Percentiles rank a stretch among this genome's conserved stretches.
Evolutionary conservation across 345 rosid genomes (phyloP).

Genomic region (Lepidium aucheri): DNA sequence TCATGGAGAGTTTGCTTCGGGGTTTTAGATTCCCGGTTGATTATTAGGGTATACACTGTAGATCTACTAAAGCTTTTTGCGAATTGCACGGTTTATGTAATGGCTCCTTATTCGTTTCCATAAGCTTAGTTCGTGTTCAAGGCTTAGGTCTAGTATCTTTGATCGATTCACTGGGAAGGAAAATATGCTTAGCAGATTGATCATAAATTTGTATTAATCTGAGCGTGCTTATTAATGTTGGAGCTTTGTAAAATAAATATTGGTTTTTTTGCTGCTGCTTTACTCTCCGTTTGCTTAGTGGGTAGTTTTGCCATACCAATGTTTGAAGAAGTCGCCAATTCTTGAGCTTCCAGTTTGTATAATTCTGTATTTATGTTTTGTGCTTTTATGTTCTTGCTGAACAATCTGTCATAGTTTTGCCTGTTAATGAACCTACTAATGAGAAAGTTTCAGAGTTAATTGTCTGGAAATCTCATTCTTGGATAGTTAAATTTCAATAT

Average conservation of each 20-base stretch:
- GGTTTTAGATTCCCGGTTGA: background rate
- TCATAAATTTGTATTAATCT: background rate
- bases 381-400: background rate
- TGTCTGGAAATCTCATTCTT: background rate
- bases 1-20: background rate
- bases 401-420: background rate
- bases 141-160: background rate
- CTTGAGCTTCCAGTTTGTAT: background rate
- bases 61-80: constrained; percentile 9
- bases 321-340: background rate
- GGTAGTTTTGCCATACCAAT: background rate
- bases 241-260: background rate
- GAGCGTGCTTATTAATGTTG: background rate
- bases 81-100: background rate
- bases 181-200: background rate
- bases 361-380: background rate
- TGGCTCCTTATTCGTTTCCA: background rate
- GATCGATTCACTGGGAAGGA: background rate
- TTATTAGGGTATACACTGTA: background rate
- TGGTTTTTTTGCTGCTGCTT: background rate
- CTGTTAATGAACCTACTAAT: background rate
- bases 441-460: background rate
- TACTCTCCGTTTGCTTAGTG: background rate
- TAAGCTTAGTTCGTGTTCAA: background rate
- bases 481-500: background rate